Conservation (phyloP, 495 filamentous ascomycete genomes). For the Penicillium bovifimosum region DNA sequence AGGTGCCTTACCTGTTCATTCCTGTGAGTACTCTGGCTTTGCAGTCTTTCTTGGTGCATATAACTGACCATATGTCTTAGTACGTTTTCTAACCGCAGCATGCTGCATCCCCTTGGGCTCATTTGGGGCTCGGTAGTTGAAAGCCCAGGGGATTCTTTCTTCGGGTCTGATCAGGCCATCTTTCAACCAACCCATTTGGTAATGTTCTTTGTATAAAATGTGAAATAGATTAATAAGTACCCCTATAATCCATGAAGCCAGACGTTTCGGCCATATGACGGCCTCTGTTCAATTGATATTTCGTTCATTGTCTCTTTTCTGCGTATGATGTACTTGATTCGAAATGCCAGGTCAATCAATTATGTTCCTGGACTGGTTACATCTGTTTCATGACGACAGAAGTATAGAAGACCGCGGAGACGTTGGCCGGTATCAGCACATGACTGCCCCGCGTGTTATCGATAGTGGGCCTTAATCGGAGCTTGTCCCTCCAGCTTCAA, state of each 20-base stretch:
- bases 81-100: conserved; percentile 31
- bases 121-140: background rate
- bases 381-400: background rate
- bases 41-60: background rate
- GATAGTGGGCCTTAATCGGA: background rate
- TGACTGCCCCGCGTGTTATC: conserved; percentile 10
- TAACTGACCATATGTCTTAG: conserved; percentile 8
- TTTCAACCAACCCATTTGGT: background rate
- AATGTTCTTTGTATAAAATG: conserved; percentile 3
- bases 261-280: background rate
- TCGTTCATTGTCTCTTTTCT: background rate
- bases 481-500: background rate
- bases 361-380: background rate
- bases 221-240: conserved; percentile 6
- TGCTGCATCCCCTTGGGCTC: background rate
- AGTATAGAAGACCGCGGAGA: background rate
- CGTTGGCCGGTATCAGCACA: conserved; percentile 7
- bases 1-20: conserved; percentile 92
- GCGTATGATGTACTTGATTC: background rate
- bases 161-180: background rate
- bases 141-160: background rate
- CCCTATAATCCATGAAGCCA: background rate
- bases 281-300: too few relatives aligned
- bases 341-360: background rate
- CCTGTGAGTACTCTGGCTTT: conserved; percentile 59